Percentiles rank a stretch among this genome's conserved stretches.
These are phyloP conservation scores for Arabidopsis arenosa DNA, from an alignment of 345 rosid genomes.

Conservation along the genomic window DNA sequence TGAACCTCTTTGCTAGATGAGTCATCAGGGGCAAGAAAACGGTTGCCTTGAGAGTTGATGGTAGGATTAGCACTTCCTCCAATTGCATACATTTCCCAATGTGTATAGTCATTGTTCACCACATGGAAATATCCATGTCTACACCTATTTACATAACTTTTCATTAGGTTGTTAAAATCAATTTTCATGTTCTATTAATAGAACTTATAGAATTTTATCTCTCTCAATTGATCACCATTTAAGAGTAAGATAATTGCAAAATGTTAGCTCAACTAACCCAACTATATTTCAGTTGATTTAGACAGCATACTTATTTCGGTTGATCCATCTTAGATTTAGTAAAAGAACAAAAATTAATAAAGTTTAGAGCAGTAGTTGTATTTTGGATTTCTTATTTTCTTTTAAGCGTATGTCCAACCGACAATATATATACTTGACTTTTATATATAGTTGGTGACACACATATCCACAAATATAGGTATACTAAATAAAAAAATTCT, in stretches of 20 bases:
- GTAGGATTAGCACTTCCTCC: slow-evolving; percentile 88
- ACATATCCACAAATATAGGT: slow-evolving; percentile 18
- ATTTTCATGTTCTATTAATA: neutral
- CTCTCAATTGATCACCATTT: neutral
- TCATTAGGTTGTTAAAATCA: slow-evolving; percentile 2
- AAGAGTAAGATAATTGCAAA: neutral
- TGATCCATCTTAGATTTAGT: slow-evolving; percentile 11
- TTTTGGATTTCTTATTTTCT: slow-evolving; percentile 14
- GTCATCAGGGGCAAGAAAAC: slow-evolving; percentile 65
- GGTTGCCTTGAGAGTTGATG: slow-evolving; percentile 87
- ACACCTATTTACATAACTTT: slow-evolving; percentile 51
- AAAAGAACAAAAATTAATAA: neutral
- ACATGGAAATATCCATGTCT: slow-evolving; percentile 88
- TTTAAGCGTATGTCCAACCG: slow-evolving; percentile 23
- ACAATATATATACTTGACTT: slow-evolving; percentile 38
- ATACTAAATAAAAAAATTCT: neutral
- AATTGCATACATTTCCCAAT: slow-evolving; percentile 92
- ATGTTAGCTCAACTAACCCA: slow-evolving; percentile 22
- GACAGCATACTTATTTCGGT: slow-evolving; percentile 22
- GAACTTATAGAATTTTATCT: neutral
- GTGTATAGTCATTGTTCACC: slow-evolving; percentile 91
- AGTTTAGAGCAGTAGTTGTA: slow-evolving; percentile 11
- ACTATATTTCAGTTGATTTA: slow-evolving; percentile 17
- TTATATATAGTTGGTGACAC: slow-evolving; percentile 14
- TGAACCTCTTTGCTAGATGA: slow-evolving; percentile 74